Base-by-base conservation (phyloP, 768 basidiomycete species). In the Pholiota molesta region DNA sequence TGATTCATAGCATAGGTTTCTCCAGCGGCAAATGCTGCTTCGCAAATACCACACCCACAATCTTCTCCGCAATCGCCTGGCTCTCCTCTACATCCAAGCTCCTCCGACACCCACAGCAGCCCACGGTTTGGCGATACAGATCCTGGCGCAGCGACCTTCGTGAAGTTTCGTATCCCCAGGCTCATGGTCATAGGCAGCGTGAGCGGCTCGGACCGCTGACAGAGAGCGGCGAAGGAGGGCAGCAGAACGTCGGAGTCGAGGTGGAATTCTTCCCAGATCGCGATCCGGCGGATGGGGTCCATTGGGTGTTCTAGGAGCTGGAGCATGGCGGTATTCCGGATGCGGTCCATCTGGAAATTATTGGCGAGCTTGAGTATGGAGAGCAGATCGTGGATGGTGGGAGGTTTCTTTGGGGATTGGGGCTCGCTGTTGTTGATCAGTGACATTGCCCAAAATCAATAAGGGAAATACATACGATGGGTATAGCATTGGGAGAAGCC, bases 401-500 rank as follows among this genome's bases (percentile, higher is more conserved):
- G 52, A 29, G 68, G 55, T 49, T 66, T 68, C 54, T 69, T 65
- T 7, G 66, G 49, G 16, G 65, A 42, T 51, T 67, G 55, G 47
- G 54, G 19, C 55, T 54, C n/a, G 52, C 37, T 16, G n/a, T 45
- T 54, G 26, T 5, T n/a, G 19, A 13, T 35, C 2, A 31, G 19
- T 21, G n/a, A 19, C 26, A 17, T 23, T 21, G 52, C 13, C 8
- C 8, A n/a, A 14, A 13, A 21, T 37, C 60, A 33, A 11, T 42
- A 47, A 59, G 55, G 61, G 39, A 42, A 47, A n/a, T 21, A 65
- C 72, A 60, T 66, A 87, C 86, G 77, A 74, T 21, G 85, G 83
- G 60, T 83, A 86, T 37, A 86, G 77, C 5, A 86, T 76, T 74
- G 82, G 82, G 2, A 87, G 77, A 55, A 87, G 78, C 2, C 81